Percentiles rank a stretch among this genome's conserved stretches.
Evolutionary conservation across 2,329 filamentous ascomycete genomes (phyloP).

Genomic region (Microsporum canis): DNA sequence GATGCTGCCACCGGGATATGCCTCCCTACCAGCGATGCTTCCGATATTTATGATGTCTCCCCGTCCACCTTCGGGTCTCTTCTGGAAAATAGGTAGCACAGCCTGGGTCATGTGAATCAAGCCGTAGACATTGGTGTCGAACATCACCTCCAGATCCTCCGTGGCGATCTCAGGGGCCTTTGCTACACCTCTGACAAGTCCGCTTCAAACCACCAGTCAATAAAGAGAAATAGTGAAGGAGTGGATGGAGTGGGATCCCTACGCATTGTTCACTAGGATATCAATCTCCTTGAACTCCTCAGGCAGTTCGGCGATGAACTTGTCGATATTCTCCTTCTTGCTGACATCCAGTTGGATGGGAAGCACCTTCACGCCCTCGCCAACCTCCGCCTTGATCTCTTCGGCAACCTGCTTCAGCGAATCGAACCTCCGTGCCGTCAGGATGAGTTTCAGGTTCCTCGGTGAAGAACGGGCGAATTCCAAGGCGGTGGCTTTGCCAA

Average conservation of each 20-base stretch:
- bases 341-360: conserved; percentile 80
- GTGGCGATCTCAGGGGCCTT: conserved; percentile 71
- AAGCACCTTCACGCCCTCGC: conserved; percentile 67
- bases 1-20: conserved; percentile 74
- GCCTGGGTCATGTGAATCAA: conserved; percentile 96
- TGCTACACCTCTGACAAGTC: conserved; percentile 78
- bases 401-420: conserved; percentile 61
- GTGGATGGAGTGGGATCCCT: conserved; percentile 26
- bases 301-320: conserved; percentile 62
- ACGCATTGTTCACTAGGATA: conserved; percentile 94
- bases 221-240: neutral
- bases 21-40: conserved; percentile 78
- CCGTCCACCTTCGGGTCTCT: conserved; percentile 54
- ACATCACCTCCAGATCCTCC: conserved; percentile 78
- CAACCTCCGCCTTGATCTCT: conserved; percentile 66
- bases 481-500: conserved; percentile 62
- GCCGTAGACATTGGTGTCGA: conserved; percentile 85
- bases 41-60: conserved; percentile 96
- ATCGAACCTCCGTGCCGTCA: conserved; percentile 81
- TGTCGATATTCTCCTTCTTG: conserved; percentile 59
- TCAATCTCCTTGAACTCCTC: conserved; percentile 76
- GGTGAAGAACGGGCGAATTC: conserved; percentile 86
- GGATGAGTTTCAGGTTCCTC: conserved; percentile 65
- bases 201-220: conserved; percentile 39
- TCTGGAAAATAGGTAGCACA: conserved; percentile 69